Evolutionary conservation across 108 stramenopile species (phyloP), one percentile per base, ranked within the genome.

Genomic region (Fragilariopsis cylindrus): DNA sequence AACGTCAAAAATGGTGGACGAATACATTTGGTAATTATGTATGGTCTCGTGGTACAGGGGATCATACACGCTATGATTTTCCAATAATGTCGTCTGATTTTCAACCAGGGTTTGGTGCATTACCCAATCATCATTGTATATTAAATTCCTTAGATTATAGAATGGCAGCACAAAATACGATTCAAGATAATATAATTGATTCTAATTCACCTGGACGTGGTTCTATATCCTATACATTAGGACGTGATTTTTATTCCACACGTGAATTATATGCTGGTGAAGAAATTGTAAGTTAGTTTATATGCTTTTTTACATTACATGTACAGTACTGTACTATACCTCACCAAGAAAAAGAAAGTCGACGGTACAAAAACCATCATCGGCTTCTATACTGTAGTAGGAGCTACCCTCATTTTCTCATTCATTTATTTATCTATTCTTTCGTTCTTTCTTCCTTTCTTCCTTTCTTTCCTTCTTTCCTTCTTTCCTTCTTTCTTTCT

Each of bases 51-150:
- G 48, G 49, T 40, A 48, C 50, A 16, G 49, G 49, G 16, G 67
- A 68, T 52, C 67, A 68, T 48, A 39, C 67, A 18, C 48, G 48
- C 7, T 68, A 68, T 39, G 49, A 52, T 40, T 39, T 21, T n/a
- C 67, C 67, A 4, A 41, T 0, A 47, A 52, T 48, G 49, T 21
- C 49, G 13, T 30, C 48, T 47, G 83, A 84, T 63, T 80, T 68
- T 60, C 83, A 84, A 71, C 58, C 69, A 2, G 71, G 65, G 1
- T 77, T 84, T 66, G 83, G 83, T 4, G 66, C 76, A 9, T 49
- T 84, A 44, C 83, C 83, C 19, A 84, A 84, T 67, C 76, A 80
- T 73, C 83, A 84, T 66, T 77, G 76, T 47, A 4, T 76, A 12
- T 53, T 80, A 47, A 11, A 41, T 56, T 64, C 55, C 7, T 57